Conservation (phyloP, 192 early-diverging fungal genomes). For the Phlyctochytrium bullatum region DNA sequence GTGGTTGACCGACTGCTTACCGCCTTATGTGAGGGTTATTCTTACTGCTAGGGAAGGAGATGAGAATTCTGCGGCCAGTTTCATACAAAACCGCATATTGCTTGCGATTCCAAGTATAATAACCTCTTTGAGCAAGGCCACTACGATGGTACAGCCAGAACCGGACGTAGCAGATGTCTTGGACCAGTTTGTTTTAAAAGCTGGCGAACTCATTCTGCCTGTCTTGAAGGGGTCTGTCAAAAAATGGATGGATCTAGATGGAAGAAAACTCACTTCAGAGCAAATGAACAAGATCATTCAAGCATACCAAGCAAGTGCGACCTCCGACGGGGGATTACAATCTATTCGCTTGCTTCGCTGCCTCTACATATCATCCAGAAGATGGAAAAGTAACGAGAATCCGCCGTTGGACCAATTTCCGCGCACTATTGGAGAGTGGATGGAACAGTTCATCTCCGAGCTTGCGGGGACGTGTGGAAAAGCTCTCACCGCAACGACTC, state of each 20-base stretch:
- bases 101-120: background rate
- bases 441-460: background rate
- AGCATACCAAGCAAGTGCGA: constrained; percentile 1
- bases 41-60: constrained; percentile 2
- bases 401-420: background rate
- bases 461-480: constrained; percentile 4
- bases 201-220: constrained; percentile 17
- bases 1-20: constrained; percentile 15
- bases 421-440: background rate
- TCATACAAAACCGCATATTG: constrained; percentile 9
- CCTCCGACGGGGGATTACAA: constrained; percentile 4
- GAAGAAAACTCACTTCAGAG: background rate
- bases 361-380: background rate
- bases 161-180: constrained; percentile 1
- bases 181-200: constrained; percentile 10
- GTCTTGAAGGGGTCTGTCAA: constrained; percentile 18
- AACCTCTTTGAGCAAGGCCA: background rate
- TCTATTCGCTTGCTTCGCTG: constrained; percentile 13
- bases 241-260: constrained; percentile 4
- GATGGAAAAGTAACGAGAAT: background rate
- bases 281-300: constrained; percentile 10
- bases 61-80: background rate
- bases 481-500: background rate
- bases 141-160: background rate
- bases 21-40: constrained; percentile 18